Evolutionary conservation across 768 basidiomycete species (phyloP).

Genomic region (Crassisporium funariophilum): DNA sequence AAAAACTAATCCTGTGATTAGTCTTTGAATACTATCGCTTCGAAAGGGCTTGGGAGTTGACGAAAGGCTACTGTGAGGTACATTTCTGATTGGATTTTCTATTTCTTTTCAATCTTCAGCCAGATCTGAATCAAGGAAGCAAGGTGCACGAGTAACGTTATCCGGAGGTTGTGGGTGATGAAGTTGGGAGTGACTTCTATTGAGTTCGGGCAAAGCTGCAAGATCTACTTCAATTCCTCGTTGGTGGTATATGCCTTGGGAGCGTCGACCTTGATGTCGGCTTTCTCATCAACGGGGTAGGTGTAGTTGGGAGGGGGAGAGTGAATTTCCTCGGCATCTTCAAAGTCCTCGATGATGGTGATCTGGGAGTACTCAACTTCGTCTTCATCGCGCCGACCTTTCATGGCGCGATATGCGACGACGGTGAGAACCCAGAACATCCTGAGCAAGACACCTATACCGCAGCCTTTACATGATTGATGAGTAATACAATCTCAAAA

Average conservation of each 20-base stretch:
- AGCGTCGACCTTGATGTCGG: conserved; percentile 19
- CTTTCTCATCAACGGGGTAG: conserved; percentile 52
- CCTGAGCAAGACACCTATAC: conserved; percentile 78
- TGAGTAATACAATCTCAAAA: conserved; percentile 3
- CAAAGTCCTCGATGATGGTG: conserved; percentile 41
- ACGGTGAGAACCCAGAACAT: conserved; percentile 78
- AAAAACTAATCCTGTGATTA: too few relatives aligned
- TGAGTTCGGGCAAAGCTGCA: too few relatives aligned
- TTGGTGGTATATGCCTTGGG: conserved; percentile 7
- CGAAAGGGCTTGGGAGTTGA: too few relatives aligned
- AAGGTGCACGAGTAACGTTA: too few relatives aligned
- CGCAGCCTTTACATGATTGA: conserved; percentile 57
- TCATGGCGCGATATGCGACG: conserved; percentile 58
- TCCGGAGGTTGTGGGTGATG: too few relatives aligned
- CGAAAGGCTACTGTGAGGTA: too few relatives aligned
- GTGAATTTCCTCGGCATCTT: conserved; percentile 49
- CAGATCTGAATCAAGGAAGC: too few relatives aligned
- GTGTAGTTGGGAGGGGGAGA: conserved; percentile 60
- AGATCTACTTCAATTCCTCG: conserved; percentile 18
- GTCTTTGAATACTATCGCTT: too few relatives aligned
- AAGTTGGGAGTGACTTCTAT: too few relatives aligned
- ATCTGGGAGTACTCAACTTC: conserved; percentile 42
- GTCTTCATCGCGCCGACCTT: conserved; percentile 38
- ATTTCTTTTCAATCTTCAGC: too few relatives aligned
- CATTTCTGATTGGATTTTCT: too few relatives aligned